These are phyloP conservation scores for Chenopodium quinoa DNA, from an alignment of 148 eudicot species.

Conservation along the genomic window DNA sequence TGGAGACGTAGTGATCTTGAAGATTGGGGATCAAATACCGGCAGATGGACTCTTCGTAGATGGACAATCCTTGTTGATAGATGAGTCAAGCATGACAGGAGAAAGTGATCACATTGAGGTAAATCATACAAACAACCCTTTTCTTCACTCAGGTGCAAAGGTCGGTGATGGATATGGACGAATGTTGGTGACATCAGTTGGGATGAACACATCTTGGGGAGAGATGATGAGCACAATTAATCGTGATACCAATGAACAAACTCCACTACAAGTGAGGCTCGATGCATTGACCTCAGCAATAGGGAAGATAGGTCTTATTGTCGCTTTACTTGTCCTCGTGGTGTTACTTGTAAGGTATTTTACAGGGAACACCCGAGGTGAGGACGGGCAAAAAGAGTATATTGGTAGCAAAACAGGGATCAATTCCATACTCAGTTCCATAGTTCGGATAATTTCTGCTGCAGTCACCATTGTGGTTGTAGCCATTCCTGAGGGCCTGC, in stretches of 20 bases:
- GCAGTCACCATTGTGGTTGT: slow-evolving; percentile 89
- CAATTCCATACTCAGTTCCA: slow-evolving; percentile 49
- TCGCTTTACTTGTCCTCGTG: slow-evolving; percentile 65
- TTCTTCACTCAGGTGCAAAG: slow-evolving; percentile 76
- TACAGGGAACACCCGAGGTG: slow-evolving; percentile 67
- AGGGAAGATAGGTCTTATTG: slow-evolving; percentile 71
- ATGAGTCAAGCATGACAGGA: slow-evolving; percentile 91
- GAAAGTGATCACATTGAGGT: slow-evolving; percentile 78
- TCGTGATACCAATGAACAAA: slow-evolving; percentile 48
- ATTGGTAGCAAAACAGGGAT: slow-evolving; percentile 29
- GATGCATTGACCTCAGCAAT: slow-evolving; percentile 67
- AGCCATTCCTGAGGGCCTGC: slow-evolving; percentile 87
- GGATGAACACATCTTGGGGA: slow-evolving; percentile 82
- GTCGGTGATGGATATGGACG: slow-evolving; percentile 68
- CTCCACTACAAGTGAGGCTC: slow-evolving; percentile 74
- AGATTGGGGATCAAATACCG: slow-evolving; percentile 75
- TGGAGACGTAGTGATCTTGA: slow-evolving; percentile 65
- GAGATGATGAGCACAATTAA: slow-evolving; percentile 86
- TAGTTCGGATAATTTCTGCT: slow-evolving; percentile 50
- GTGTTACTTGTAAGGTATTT: slow-evolving; percentile 68
- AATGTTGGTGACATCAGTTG: slow-evolving; percentile 77
- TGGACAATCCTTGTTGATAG: slow-evolving; percentile 64
- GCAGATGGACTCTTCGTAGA: slow-evolving; percentile 70
- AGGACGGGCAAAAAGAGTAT: slow-evolving; percentile 42
- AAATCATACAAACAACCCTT: slow-evolving; percentile 45